phyloP scores from a whole-genome alignment of 1,284 basidiomycete genomes.

The Takashimella tepidaria region DNA sequence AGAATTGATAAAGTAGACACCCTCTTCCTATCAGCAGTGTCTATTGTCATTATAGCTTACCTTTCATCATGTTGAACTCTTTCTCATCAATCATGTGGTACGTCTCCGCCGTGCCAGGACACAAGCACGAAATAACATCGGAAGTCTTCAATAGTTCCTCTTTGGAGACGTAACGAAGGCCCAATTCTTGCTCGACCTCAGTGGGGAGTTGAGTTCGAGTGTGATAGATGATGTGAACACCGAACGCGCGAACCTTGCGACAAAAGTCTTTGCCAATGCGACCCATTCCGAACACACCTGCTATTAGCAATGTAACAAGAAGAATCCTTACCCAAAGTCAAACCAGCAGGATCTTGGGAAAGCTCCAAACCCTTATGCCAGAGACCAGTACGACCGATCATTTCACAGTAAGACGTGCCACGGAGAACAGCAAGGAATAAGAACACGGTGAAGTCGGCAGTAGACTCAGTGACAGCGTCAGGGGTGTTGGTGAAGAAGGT shows the following conservation, averaged over 20 bases:
- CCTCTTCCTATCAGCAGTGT: slow-evolving; percentile 16
- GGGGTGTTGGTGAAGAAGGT: slow-evolving; percentile 27
- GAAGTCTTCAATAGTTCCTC: slow-evolving; percentile 30
- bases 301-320: not conserved
- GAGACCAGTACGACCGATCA: slow-evolving; percentile 7
- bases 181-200: slow-evolving; percentile 14
- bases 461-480: slow-evolving; percentile 23
- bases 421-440: slow-evolving; percentile 22
- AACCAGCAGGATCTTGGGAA: slow-evolving; percentile 11
- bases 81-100: slow-evolving; percentile 28
- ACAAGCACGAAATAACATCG: slow-evolving; percentile 32
- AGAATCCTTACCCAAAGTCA: slow-evolving; percentile 16
- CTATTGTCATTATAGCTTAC: slow-evolving; percentile 6
- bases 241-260: slow-evolving; percentile 17
- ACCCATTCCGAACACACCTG: slow-evolving; percentile 23
- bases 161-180: slow-evolving; percentile 22
- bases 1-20: slow-evolving; percentile 41
- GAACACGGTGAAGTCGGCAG: slow-evolving; percentile 24
- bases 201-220: slow-evolving; percentile 16
- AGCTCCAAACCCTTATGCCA: slow-evolving; percentile 16
- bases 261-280: slow-evolving; percentile 22
- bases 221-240: slow-evolving; percentile 23
- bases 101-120: slow-evolving; percentile 30
- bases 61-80: slow-evolving; percentile 37
- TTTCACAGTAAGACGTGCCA: slow-evolving; percentile 14